A percentile compares a stretch with the other conserved stretches of the same genome.
Evolutionary conservation across 225 moss, liverwort and hornwort genomes (phyloP).

Genomic region (Bryum argenteum): DNA sequence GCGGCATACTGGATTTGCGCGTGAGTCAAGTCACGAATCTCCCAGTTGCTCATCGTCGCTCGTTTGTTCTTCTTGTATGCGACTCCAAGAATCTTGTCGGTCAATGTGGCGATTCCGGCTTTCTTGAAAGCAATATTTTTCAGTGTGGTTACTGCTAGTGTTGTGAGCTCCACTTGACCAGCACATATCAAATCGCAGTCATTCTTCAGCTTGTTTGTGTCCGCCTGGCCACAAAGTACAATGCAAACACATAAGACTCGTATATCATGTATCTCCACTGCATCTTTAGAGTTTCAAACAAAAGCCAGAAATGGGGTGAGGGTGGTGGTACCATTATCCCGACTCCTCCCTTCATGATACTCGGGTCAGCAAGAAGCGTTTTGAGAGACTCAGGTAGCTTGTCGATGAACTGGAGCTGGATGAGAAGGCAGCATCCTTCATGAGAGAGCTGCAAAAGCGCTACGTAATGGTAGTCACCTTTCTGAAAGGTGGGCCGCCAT

Average conservation of each 20-base stretch:
- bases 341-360: conserved; percentile 74
- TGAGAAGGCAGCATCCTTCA: conserved; percentile 70
- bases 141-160: conserved; percentile 55
- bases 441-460: conserved; percentile 81
- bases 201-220: conserved; percentile 65
- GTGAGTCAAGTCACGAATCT: conserved; percentile 70
- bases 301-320: too few species aligned
- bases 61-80: conserved; percentile 74
- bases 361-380: conserved; percentile 68
- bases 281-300: neutral
- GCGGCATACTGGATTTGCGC: conserved; percentile 82
- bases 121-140: conserved; percentile 50
- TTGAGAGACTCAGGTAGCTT: conserved; percentile 61
- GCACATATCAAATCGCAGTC: conserved; percentile 69
- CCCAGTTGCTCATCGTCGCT: conserved; percentile 89
- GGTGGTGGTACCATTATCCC: conserved; percentile 54
- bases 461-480: conserved; percentile 76
- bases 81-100: conserved; percentile 59
- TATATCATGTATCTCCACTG: neutral
- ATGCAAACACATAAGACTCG: conserved; percentile 16
- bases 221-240: conserved; percentile 57
- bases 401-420: conserved; percentile 84
- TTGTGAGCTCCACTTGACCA: conserved; percentile 80
- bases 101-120: conserved; percentile 65
- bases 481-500: conserved; percentile 86